phyloP scores from a whole-genome alignment of 1,139 yeast species.

The Lodderomyces orthopsilosis region DNA sequence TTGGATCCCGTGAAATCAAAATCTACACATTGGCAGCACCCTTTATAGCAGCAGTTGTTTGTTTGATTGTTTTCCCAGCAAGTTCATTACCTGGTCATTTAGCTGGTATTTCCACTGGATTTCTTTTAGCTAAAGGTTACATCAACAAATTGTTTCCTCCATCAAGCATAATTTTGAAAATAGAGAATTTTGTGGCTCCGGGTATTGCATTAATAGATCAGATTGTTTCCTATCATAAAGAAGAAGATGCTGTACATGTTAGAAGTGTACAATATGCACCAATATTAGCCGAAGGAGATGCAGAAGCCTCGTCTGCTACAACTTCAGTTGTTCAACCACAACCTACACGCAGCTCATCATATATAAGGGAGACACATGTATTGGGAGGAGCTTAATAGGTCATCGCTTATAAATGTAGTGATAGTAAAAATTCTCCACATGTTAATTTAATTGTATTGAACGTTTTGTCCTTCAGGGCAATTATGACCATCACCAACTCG shows the following conservation, averaged over 20 bases:
- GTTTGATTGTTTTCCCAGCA: conserved; percentile 46
- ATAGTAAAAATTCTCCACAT: too few species aligned
- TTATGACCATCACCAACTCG: too few species aligned
- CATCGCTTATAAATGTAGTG: too few species aligned
- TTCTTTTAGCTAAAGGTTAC: conserved; percentile 54
- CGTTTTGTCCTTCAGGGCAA: too few species aligned
- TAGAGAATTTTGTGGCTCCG: conserved; percentile 54
- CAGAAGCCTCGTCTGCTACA: conserved; percentile 16
- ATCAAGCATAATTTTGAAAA: conserved; percentile 58
- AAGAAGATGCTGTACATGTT: conserved; percentile 49
- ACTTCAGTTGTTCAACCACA: conserved; percentile 1
- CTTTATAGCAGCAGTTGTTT: conserved; percentile 48
- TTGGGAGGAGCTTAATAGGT: conserved; percentile 10
- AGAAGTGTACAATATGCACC: conserved; percentile 42
- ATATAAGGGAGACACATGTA: conserved; percentile 12
- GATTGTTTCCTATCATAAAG: conserved; percentile 53
- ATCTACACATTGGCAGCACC: conserved; percentile 69
- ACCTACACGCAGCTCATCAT: conserved; percentile 4
- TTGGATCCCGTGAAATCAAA: conserved; percentile 20
- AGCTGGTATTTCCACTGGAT: conserved; percentile 41
- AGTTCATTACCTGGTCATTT: conserved; percentile 74
- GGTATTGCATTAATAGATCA: conserved; percentile 55
- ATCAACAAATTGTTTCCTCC: conserved; percentile 64
- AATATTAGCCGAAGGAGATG: conserved; percentile 24
- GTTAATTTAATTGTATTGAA: too few species aligned